Percentiles rank a stretch among this genome's conserved stretches.
These are phyloP conservation scores for Porphyrellus cyaneotinctus DNA, from an alignment of 768 basidiomycete species.

Conservation along the genomic window DNA sequence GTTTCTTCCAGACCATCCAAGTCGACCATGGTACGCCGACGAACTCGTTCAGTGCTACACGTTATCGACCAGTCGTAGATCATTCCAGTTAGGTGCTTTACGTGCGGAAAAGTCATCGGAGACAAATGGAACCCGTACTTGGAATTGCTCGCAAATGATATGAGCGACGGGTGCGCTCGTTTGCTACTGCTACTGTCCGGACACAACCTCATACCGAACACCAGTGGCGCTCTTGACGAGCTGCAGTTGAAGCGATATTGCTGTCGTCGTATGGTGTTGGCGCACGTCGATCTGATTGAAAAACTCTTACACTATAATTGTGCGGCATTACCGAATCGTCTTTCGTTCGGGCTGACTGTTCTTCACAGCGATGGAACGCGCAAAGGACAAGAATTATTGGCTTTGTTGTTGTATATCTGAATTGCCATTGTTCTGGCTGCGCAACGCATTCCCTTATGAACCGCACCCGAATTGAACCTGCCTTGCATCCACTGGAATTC, in stretches of 20 bases:
- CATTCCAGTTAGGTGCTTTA: slow-evolving; percentile 93
- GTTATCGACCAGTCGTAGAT: slow-evolving; percentile 52
- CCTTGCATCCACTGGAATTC: too few species aligned
- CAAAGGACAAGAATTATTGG: slow-evolving; percentile 27
- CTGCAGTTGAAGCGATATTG: slow-evolving; percentile 92
- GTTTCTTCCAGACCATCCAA: too few species aligned
- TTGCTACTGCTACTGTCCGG: not conserved
- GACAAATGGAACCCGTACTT: slow-evolving; percentile 94
- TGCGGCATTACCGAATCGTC: slow-evolving; percentile 39
- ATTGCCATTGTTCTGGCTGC: too few species aligned
- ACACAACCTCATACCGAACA: not conserved
- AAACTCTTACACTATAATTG: slow-evolving; percentile 96
- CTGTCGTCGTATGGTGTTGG: slow-evolving; percentile 94
- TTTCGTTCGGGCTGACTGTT: not conserved
- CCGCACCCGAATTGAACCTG: too few species aligned
- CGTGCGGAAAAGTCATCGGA: slow-evolving; percentile 95
- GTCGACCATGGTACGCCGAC: slow-evolving; percentile 26
- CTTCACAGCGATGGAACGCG: slow-evolving; percentile 31
- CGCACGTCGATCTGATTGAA: slow-evolving; percentile 96
- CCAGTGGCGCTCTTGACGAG: slow-evolving; percentile 84
- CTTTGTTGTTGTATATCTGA: not conserved
- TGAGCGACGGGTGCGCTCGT: slow-evolving; percentile 80
- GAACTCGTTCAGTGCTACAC: not conserved
- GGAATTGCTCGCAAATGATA: slow-evolving; percentile 72
- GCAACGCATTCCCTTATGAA: too few species aligned